phyloP scores from a whole-genome alignment of 2,329 filamentous ascomycete species.

The Hymenoscyphus scutula region DNA sequence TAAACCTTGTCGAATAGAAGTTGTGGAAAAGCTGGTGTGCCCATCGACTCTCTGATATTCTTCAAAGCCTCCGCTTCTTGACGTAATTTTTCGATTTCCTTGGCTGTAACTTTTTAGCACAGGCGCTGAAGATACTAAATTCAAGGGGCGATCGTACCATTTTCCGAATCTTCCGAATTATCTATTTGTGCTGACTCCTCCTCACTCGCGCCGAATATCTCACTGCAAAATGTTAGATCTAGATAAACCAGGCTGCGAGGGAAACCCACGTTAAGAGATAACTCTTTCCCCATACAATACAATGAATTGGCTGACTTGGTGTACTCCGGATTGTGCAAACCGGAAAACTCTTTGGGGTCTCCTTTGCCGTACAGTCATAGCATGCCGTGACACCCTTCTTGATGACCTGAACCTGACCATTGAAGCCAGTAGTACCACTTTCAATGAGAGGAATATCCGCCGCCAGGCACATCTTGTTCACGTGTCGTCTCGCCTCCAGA shows the following conservation, averaged over 20 bases:
- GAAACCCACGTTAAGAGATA: constrained; percentile 72
- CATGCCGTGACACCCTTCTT: constrained; percentile 89
- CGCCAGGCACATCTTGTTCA: constrained; percentile 95
- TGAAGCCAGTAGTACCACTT: constrained; percentile 96
- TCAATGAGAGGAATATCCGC: constrained; percentile 89
- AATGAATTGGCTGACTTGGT: constrained; percentile 94
- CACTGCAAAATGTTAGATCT: constrained; percentile 45
- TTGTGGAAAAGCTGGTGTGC: constrained; percentile 71
- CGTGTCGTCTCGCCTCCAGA: constrained; percentile 86
- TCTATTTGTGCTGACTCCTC: constrained; percentile 79
- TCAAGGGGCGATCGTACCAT: constrained; percentile 49
- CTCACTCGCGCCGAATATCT: constrained; percentile 90
- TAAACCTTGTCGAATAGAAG: constrained; percentile 94
- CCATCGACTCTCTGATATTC: constrained; percentile 77
- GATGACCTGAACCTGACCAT: constrained; percentile 96
- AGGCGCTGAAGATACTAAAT: neutral
- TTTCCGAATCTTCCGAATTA: constrained; percentile 75
- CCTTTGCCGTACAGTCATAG: constrained; percentile 91
- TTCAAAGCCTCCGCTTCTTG: constrained; percentile 82
- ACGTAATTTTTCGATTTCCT: constrained; percentile 84
- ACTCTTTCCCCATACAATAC: constrained; percentile 98
- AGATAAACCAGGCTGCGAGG: neutral
- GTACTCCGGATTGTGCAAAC: constrained; percentile 97
- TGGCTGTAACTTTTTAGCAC: constrained; percentile 40
- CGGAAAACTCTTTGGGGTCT: constrained; percentile 86